Base-by-base conservation (phyloP, 129 eudicot species). In the Ambrosia trifida region DNA sequence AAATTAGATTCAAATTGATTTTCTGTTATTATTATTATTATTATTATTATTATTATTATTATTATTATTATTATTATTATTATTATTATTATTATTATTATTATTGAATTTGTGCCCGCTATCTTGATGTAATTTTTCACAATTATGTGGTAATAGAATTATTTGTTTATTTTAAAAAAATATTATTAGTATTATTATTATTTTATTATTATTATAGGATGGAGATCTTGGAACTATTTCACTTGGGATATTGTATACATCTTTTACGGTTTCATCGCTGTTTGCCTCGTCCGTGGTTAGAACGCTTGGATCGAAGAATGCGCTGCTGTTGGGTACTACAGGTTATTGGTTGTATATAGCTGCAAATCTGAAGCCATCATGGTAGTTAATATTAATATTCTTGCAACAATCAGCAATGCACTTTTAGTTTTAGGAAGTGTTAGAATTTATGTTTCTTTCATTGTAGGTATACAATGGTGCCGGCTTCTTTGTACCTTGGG, bases 281-380 rank as follows among this genome's bases (percentile, higher is more conserved):
- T 30, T 88, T 75, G 95, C 97, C 52, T 94, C 99, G 0, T 59
- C 78, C 50, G 91, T 90, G 76, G 99, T 94, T 75, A 81, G 77
- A 81, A 73, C 53, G 71, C 81, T 94, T 60, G 99, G 99, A 60
- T 80, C 99, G 7, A 94, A 90, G 85, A 87, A 84, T 56, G 85
- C 99, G 17, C 63, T 94, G 73, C 18, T 94, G 17, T 90, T 94
- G 69, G 99, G 99, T 66, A 90, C 99, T 52, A 82, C 93, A 70
- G 99, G 99, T 36, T 94, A 94, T 82, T 94, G 97, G 99, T 66
- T 94, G 64, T 94, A 87, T 74, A 86, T 87, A 35, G 99, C 97
- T 66, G 97, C 99, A 20, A 94, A 94, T 90, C 72, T 94, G 77
- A 78, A 38, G 76, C 96, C 99, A 5, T 76, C 86, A 49, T 91